phyloP scores from a whole-genome alignment of 83 land plant genomes.

The Larix sibirica region DNA sequence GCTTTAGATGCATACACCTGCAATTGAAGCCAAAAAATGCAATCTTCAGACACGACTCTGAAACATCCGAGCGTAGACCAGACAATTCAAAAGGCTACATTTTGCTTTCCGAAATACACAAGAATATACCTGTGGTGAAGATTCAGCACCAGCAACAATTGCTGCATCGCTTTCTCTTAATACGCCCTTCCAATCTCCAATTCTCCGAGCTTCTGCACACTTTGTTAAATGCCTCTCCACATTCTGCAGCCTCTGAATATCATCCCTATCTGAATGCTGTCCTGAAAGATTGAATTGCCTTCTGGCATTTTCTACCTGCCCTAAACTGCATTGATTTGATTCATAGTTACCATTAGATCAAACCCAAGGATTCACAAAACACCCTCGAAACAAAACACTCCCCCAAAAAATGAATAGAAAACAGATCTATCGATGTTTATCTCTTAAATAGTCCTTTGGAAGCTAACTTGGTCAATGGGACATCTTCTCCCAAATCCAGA shows the following conservation, averaged over 20 bases:
- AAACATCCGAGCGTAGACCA: not conserved
- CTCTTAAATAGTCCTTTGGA: not conserved
- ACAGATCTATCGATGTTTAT: not conserved
- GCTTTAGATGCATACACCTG: conserved; percentile 79
- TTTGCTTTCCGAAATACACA: not conserved
- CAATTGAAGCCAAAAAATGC: conserved; percentile 9
- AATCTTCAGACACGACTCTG: conserved; percentile 2
- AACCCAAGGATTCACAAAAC: not conserved
- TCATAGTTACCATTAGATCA: conserved; percentile 3
- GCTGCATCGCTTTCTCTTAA: conserved; percentile 79
- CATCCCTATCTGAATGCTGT: conserved; percentile 42
- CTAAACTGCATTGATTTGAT: conserved; percentile 52
- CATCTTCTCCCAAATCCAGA: not conserved
- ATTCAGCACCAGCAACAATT: conserved; percentile 80
- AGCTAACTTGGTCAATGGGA: not conserved
- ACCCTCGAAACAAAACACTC: not conserved
- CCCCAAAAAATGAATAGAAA: not conserved
- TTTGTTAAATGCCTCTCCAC: conserved; percentile 61
- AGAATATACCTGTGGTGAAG: conserved; percentile 58
- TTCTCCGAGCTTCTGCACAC: conserved; percentile 58
- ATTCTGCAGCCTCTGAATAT: conserved; percentile 60
- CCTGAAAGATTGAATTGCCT: conserved; percentile 53
- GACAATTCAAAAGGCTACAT: not conserved
- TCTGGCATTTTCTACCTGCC: conserved; percentile 62
- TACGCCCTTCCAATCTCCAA: conserved; percentile 65